Conservation (phyloP, 2,329 filamentous ascomycete genomes). For the Metarhizium robertsii region DNA sequence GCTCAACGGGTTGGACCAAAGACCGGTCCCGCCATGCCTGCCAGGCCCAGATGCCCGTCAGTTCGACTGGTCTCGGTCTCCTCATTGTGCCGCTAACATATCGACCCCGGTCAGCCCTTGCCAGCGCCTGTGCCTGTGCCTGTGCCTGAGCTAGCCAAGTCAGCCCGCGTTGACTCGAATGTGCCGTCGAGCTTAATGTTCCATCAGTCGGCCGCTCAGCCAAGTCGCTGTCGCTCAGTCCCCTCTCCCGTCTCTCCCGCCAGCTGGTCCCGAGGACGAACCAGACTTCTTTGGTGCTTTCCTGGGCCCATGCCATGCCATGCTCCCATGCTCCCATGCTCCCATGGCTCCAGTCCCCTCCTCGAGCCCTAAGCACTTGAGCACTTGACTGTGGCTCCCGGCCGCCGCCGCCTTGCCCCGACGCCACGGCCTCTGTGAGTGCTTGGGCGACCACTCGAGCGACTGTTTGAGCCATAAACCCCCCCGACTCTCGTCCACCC, state of each 20-base stretch:
- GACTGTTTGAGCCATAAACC: not conserved
- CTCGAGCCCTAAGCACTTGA: not conserved
- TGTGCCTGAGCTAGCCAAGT: not conserved
- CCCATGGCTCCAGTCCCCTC: no score
- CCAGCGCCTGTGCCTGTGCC: not conserved
- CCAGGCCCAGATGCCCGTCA: not conserved
- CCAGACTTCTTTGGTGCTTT: no score
- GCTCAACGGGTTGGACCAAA: not conserved
- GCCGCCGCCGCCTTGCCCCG: not conserved
- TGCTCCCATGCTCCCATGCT: no score
- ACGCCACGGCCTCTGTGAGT: not conserved
- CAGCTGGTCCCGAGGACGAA: not conserved
- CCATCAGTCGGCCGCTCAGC: not conserved
- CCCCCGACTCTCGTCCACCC: constrained; percentile 4
- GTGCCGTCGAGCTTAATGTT: not conserved
- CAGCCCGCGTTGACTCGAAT: not conserved
- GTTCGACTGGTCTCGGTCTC: not conserved
- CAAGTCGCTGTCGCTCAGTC: not conserved
- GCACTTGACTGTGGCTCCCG: not conserved
- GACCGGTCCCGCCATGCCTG: not conserved
- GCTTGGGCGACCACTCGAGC: not conserved
- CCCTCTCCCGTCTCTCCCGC: not conserved
- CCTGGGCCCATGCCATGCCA: no score
- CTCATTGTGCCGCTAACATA: not conserved
- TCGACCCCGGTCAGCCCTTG: not conserved